A percentile compares a stretch with the other conserved stretches of the same genome.
Conservation (phyloP, 331 rosid genomes). For the Telfairia occidentalis region DNA sequence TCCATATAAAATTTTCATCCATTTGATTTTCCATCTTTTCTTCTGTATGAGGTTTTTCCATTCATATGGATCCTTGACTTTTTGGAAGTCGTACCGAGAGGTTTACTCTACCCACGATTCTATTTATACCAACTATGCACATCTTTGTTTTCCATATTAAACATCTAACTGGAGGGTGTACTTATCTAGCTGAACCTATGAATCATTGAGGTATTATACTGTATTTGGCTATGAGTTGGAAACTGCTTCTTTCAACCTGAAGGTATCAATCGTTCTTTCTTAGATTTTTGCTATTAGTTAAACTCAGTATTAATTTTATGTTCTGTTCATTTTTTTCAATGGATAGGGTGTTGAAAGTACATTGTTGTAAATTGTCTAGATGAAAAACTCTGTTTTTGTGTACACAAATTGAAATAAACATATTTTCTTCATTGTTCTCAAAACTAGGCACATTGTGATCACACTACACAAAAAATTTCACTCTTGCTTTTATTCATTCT, state of each 20-base stretch:
- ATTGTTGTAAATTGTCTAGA: slow-evolving; percentile 15
- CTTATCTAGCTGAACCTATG: not conserved
- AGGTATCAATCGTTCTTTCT: not conserved
- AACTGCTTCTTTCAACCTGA: not conserved
- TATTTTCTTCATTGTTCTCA: slow-evolving; percentile 32
- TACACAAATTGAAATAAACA: slow-evolving; percentile 25
- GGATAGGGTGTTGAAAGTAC: not conserved
- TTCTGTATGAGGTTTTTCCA: not conserved
- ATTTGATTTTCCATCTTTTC: not conserved
- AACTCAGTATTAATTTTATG: not conserved
- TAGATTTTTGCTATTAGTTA: not conserved
- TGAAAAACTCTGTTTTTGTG: slow-evolving; percentile 19
- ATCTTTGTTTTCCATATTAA: not conserved
- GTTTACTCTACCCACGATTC: not conserved
- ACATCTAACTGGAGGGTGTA: not conserved
- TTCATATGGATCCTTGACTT: not conserved
- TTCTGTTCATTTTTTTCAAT: not conserved
- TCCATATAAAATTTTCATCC: not conserved
- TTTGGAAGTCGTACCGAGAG: not conserved
- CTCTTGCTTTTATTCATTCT: slow-evolving; percentile 39
- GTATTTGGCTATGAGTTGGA: not conserved
- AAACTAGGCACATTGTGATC: slow-evolving; percentile 37
- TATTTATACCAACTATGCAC: not conserved
- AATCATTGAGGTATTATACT: not conserved
- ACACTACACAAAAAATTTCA: slow-evolving; percentile 39